phyloP scores from a whole-genome alignment of 2,329 filamentous ascomycete genomes.

The Akanthomyces dipterigenus region DNA sequence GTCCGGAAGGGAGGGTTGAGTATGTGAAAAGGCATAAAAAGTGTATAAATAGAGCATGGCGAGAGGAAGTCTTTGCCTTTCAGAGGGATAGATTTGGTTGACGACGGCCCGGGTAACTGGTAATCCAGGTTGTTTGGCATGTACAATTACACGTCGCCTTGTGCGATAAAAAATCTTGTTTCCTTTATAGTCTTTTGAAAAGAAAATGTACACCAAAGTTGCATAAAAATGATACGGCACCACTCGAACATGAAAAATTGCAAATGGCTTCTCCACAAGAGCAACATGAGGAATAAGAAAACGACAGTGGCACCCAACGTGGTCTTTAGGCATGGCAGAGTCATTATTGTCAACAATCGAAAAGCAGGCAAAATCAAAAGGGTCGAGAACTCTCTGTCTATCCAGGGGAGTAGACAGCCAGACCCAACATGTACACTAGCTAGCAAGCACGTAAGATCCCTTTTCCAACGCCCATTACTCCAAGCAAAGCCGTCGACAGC shows the following conservation, averaged over 20 bases:
- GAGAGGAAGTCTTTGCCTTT: not conserved
- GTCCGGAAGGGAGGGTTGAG: not conserved
- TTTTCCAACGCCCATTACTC: constrained; percentile 8
- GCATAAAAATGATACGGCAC: too few relatives aligned
- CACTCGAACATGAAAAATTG: too few relatives aligned
- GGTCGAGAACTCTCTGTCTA: not conserved
- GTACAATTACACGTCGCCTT: constrained; percentile 2
- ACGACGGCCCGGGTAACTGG: not conserved
- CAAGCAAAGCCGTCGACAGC: not conserved
- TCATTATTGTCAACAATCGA: not conserved
- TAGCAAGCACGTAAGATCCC: not conserved
- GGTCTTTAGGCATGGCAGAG: not conserved
- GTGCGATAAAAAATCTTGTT: not conserved
- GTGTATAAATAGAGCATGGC: constrained; percentile 5
- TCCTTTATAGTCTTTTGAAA: not conserved
- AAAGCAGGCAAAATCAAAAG: not conserved
- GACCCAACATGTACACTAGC: not conserved
- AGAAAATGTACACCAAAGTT: not conserved
- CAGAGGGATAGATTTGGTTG: not conserved
- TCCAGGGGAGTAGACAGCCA: constrained; percentile 1
- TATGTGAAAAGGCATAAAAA: not conserved
- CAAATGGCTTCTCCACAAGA: not conserved
- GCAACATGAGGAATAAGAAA: not conserved
- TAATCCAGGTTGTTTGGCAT: not conserved
- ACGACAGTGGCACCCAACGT: not conserved